These are phyloP conservation scores for Ophiostoma sp. DNA, from an alignment of 2,329 filamentous ascomycete species.

Conservation along the genomic window DNA sequence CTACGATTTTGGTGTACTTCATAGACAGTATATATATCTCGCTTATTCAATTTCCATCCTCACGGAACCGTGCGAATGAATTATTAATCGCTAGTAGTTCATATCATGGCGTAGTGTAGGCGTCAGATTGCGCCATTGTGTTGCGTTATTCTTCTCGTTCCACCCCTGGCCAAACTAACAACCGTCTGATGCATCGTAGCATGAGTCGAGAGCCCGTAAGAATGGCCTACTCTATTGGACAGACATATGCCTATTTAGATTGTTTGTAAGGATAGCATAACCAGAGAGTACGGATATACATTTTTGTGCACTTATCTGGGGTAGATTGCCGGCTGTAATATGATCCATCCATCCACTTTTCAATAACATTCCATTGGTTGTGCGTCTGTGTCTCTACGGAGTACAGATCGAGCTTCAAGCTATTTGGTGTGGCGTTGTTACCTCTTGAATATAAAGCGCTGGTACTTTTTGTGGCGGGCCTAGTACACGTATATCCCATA, in stretches of 20 bases:
- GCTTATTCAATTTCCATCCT: background rate
- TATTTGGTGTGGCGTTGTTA: too few relatives aligned
- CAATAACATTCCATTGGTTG: conserved; percentile 8
- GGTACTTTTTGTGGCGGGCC: too few relatives aligned
- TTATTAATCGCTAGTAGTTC: background rate
- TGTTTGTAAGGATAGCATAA: background rate
- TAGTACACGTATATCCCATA: too few relatives aligned
- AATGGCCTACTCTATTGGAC: background rate
- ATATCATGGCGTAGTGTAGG: conserved; percentile 15
- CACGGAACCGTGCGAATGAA: background rate
- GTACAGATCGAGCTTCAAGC: background rate
- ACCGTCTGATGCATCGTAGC: background rate
- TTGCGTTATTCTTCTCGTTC: conserved; percentile 17
- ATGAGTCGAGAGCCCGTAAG: background rate
- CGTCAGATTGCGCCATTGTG: conserved; percentile 18
- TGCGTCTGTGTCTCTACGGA: background rate
- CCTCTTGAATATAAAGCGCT: too few relatives aligned
- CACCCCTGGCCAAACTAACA: background rate
- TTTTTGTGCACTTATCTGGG: background rate
- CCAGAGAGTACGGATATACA: background rate
- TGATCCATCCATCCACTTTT: conserved; percentile 6
- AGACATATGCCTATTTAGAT: background rate
- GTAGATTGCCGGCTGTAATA: background rate
- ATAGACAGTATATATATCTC: background rate
- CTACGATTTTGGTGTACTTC: too few relatives aligned